Percentiles rank a stretch among this genome's conserved stretches.
Evolutionary conservation across 768 basidiomycete genomes (phyloP).

Genomic region (Mycena chlorophos): DNA sequence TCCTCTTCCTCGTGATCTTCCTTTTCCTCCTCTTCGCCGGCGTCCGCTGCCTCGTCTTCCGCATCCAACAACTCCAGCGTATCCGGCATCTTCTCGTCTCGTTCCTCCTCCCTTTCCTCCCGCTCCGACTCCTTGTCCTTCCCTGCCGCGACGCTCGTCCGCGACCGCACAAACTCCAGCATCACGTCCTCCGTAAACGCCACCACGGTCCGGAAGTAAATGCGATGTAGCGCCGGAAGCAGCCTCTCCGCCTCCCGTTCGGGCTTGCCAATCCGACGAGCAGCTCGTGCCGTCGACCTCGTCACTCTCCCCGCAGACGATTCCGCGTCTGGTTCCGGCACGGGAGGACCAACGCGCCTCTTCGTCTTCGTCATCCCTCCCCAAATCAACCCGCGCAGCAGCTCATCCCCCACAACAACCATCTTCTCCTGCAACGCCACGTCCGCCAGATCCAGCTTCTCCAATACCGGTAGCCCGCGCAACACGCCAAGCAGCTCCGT

Average conservation of each 20-base stretch:
- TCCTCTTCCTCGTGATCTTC: background rate
- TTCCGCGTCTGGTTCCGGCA: no score
- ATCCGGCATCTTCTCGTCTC: background rate
- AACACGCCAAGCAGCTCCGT: background rate
- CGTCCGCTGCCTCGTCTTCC: background rate
- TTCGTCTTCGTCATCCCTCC: background rate
- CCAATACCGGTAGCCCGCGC: background rate
- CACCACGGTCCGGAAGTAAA: background rate
- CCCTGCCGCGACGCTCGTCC: background rate
- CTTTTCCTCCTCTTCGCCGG: background rate
- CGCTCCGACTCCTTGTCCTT: no score
- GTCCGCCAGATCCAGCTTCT: background rate
- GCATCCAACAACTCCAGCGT: no score
- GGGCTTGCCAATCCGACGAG: no score
- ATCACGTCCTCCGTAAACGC: background rate
- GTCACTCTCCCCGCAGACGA: no score
- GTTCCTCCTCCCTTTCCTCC: background rate
- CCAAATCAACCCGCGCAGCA: background rate
- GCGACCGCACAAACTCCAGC: background rate
- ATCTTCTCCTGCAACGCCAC: background rate
- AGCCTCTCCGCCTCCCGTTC: no score
- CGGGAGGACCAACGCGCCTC: no score
- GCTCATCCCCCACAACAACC: background rate
- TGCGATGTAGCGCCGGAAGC: background rate
- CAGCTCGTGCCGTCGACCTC: no score